Evolutionary conservation across 169 alveolate species (phyloP).

Genomic region (Plasmodium blacklocki): DNA sequence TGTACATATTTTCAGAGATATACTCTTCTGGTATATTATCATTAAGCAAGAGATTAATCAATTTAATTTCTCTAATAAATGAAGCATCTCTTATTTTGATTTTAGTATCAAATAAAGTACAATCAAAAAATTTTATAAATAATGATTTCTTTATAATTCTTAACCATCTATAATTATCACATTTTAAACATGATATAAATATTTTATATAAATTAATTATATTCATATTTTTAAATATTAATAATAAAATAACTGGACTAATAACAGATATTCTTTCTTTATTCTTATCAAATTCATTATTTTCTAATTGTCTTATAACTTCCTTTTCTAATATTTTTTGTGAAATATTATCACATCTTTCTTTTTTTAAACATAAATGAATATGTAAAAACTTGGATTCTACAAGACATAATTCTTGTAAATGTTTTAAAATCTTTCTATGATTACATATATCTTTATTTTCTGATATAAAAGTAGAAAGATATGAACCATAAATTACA

Average conservation of each 20-base stretch:
- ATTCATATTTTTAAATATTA: slow-evolving; percentile 77
- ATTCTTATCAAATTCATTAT: slow-evolving; percentile 54
- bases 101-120: slow-evolving; percentile 71
- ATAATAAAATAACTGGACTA: slow-evolving; percentile 75
- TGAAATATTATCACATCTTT: slow-evolving; percentile 37
- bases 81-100: slow-evolving; percentile 42
- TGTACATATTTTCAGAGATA: too few relatives aligned
- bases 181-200: slow-evolving; percentile 77
- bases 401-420: slow-evolving; percentile 46
- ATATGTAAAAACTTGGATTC: slow-evolving; percentile 48
- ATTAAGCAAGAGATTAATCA: neutral
- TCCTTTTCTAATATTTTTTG: slow-evolving; percentile 39
- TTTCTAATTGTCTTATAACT: slow-evolving; percentile 59
- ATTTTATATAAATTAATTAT: slow-evolving; percentile 80
- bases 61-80: slow-evolving; percentile 54
- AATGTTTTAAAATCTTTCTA: slow-evolving; percentile 36
- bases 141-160: slow-evolving; percentile 78
- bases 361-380: slow-evolving; percentile 50
- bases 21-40: too few relatives aligned
- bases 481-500: slow-evolving; percentile 48
- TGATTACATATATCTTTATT: slow-evolving; percentile 74
- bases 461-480: slow-evolving; percentile 57
- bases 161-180: slow-evolving; percentile 81
- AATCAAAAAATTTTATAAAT: slow-evolving; percentile 78
- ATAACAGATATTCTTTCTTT: slow-evolving; percentile 33